Base-by-base conservation (phyloP, 495 filamentous ascomycete species). In the Aspergillus coremiiformis region DNA sequence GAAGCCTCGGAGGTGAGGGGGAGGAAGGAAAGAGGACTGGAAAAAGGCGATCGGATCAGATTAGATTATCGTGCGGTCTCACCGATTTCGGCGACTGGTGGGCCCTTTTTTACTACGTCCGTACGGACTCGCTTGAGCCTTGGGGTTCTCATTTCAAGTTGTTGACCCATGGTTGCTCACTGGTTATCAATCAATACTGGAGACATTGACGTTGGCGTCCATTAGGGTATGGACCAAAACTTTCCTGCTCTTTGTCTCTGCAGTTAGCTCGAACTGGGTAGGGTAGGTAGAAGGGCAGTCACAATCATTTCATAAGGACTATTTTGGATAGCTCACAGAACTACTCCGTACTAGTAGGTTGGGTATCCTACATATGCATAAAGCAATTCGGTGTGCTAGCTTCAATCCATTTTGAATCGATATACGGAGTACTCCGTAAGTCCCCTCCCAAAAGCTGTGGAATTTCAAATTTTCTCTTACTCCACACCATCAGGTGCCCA, bases 1-100 rank as follows among this genome's bases (percentile, higher is more conserved):
- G 33, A 27, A 47, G 39, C 45, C 32, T 15, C 41, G 47, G 20
- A 60, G 19, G 41, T 30, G 26, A 24, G 49, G 33, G 47, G 46
- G 47, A 41, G 49, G 46, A 45, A 41, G 49, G 33, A 53, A 48
- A 45, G 24, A 53, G 21, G 27, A 41, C 32, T 32, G 52, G 47
- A 37, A 48, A 62, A 68, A 66, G 51, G 55, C 24, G 64, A 67
- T 73, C 69, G 66, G 72, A 75, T 75, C 67, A 70, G 72, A 75
- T 74, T 62, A 66, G 61, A 66, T 66, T 63, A 60, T 64, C 60
- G 63, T 66, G 60, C 44, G 63, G 15, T 48, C 47, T 45, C 41
- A 45, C 60, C 60, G 60, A 63, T 53, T 57, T 64, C 64, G 62
- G 64, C 60, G 58, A 42, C 21, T 24, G 30, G 43, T 23, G 22